These are phyloP conservation scores for Lobosporangium transversale DNA, from an alignment of 192 early-diverging fungal genomes.

Conservation along the genomic window DNA sequence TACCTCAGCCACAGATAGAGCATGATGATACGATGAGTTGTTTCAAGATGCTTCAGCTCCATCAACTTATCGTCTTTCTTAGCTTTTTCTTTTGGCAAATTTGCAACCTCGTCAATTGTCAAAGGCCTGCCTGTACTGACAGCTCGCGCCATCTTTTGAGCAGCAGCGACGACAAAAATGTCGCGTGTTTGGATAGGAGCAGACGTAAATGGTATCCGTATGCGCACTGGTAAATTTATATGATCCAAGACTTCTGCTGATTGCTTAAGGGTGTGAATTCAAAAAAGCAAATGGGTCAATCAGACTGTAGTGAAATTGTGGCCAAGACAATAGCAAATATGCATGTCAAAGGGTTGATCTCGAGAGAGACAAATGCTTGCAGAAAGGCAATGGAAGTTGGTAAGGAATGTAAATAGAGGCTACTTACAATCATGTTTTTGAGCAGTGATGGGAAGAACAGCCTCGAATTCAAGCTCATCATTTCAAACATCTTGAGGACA, in stretches of 20 bases:
- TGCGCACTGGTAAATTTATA: constrained; percentile 19
- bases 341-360: no score
- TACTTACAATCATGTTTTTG: constrained; percentile 44
- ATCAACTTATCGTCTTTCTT: constrained; percentile 10
- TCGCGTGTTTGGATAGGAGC: constrained; percentile 50
- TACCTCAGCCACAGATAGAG: constrained; percentile 91
- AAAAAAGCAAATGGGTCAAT: no score
- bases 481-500: constrained; percentile 40
- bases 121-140: constrained; percentile 43
- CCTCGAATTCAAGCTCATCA: constrained; percentile 33
- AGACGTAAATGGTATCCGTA: constrained; percentile 47
- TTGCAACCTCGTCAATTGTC: constrained; percentile 59
- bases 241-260: constrained; percentile 32
- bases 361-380: no score
- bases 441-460: constrained; percentile 29
- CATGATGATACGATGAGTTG: constrained; percentile 79
- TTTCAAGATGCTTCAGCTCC: constrained; percentile 68
- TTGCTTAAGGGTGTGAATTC: constrained; percentile 4
- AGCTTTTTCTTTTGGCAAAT: constrained; percentile 46
- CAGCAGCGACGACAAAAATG: constrained; percentile 11
- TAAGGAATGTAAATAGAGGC: no score
- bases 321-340: no score
- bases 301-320: no score
- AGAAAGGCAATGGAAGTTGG: neutral
- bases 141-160: constrained; percentile 23